A percentile compares a stretch with the other conserved stretches of the same genome.
Evolutionary conservation across 345 rosid species (phyloP).

Genomic region (Laguncularia racemosa): DNA sequence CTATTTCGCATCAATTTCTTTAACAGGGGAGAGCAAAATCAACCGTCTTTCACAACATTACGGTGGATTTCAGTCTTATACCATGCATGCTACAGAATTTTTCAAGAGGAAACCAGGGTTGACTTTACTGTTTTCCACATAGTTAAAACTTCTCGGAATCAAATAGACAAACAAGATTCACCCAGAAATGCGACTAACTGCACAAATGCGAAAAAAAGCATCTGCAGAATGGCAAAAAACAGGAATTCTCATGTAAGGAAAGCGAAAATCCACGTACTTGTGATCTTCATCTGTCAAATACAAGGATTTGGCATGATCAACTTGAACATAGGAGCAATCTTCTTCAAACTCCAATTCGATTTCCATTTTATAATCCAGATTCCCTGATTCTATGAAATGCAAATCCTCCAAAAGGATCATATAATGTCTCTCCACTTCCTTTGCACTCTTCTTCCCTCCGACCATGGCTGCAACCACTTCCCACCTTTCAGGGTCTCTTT

Average conservation of each 20-base stretch:
- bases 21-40: no score
- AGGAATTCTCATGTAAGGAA: background rate
- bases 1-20: no score
- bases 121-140: no score
- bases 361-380: conserved; percentile 39
- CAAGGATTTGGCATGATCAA: conserved; percentile 24
- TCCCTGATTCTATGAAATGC: conserved; percentile 53
- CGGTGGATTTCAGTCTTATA: no score
- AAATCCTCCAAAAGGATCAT: conserved; percentile 53
- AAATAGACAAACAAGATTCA: no score
- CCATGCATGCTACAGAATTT: no score
- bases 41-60: no score
- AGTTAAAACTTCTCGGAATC: no score
- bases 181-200: background rate
- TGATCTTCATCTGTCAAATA: conserved; percentile 51
- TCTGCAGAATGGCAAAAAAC: background rate
- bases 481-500: conserved; percentile 52
- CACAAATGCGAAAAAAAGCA: background rate
- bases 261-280: conserved; percentile 26
- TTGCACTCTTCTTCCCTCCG: conserved; percentile 53
- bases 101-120: no score
- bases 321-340: conserved; percentile 28
- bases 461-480: conserved; percentile 55
- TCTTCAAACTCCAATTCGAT: conserved; percentile 32
- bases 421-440: conserved; percentile 55